phyloP scores from a whole-genome alignment of 495 filamentous ascomycete genomes.

The Neurospora tetrasperma region DNA sequence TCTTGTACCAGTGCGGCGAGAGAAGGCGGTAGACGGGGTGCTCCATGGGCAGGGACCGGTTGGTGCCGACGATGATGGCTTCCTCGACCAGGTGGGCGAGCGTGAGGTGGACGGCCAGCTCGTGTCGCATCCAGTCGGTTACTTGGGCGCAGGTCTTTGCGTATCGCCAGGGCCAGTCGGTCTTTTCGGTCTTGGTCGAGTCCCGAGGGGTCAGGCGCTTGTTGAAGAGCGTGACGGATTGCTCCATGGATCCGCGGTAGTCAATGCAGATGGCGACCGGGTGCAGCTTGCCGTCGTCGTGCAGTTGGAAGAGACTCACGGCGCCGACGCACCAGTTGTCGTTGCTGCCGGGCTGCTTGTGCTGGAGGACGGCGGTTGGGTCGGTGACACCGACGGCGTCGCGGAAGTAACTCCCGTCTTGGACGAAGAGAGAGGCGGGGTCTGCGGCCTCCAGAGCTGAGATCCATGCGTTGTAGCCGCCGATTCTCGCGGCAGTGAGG shows the following conservation, averaged over 20 bases:
- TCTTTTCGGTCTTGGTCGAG: conserved; percentile 22
- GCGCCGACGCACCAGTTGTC: conserved; percentile 30
- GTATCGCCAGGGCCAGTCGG: conserved; percentile 44
- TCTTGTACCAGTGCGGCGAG: conserved; percentile 40
- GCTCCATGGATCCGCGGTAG: conserved; percentile 30
- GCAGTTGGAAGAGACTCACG: conserved; percentile 36
- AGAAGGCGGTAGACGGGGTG: conserved; percentile 34
- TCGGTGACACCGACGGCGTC: conserved; percentile 20
- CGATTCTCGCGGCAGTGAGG: conserved; percentile 20
- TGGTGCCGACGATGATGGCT: conserved; percentile 35
- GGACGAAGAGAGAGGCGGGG: conserved; percentile 29
- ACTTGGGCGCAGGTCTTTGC: conserved; percentile 41
- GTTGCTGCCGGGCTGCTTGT: conserved; percentile 11
- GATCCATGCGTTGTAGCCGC: conserved; percentile 19
- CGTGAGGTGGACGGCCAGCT: conserved; percentile 35
- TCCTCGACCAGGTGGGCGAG: conserved; percentile 40
- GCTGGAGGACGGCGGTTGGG: conserved; percentile 9
- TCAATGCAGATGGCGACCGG: conserved; percentile 39
- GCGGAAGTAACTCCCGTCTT: conserved; percentile 40
- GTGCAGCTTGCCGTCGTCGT: conserved; percentile 33
- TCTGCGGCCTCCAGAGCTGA: conserved; percentile 17
- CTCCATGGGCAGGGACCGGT: conserved; percentile 28
- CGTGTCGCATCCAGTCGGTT: conserved; percentile 40
- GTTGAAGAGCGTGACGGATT: conserved; percentile 40
- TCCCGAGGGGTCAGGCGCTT: conserved; percentile 21